phyloP scores from a whole-genome alignment of 2,329 filamentous ascomycete species.

The Fusarium sp. region DNA sequence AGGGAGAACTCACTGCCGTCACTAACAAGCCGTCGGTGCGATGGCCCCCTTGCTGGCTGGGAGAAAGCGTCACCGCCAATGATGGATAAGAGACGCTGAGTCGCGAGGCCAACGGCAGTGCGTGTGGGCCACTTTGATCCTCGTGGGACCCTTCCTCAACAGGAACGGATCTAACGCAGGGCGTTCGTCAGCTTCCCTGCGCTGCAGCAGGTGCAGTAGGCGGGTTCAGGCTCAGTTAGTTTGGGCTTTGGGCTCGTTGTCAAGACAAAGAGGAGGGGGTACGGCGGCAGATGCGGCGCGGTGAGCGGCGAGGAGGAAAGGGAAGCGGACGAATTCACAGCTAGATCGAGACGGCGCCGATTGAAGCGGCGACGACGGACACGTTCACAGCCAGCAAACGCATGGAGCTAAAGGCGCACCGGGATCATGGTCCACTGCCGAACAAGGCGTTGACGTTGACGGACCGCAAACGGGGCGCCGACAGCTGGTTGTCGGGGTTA shows the following conservation, averaged over 20 bases:
- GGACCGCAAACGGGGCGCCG: slow-evolving; percentile 39
- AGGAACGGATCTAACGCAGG: slow-evolving; percentile 27
- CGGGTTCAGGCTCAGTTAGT: slow-evolving; percentile 13
- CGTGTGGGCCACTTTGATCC: slow-evolving; percentile 13
- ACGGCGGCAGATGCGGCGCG: slow-evolving; percentile 9
- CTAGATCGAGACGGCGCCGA: slow-evolving; percentile 14
- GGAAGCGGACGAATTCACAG: slow-evolving; percentile 23
- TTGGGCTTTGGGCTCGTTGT: slow-evolving; percentile 14
- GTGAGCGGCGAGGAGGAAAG: slow-evolving; percentile 9
- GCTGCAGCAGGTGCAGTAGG: not conserved
- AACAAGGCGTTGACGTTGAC: slow-evolving; percentile 37
- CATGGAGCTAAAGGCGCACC: slow-evolving; percentile 16
- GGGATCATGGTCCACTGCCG: slow-evolving; percentile 35
- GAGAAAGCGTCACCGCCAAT: slow-evolving; percentile 21
- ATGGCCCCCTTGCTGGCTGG: not conserved
- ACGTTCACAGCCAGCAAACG: slow-evolving; percentile 1
- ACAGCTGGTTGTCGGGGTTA: slow-evolving; percentile 45
- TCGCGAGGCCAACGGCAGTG: slow-evolving; percentile 22
- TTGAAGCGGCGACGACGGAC: too few species aligned
- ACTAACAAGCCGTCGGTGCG: slow-evolving; percentile 24
- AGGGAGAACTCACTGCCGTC: slow-evolving; percentile 13
- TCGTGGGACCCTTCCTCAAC: slow-evolving; percentile 23
- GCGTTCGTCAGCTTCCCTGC: not conserved
- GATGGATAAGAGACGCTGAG: slow-evolving; percentile 9
- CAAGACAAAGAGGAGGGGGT: slow-evolving; percentile 21